Base-by-base conservation (phyloP, 495 filamentous ascomycete genomes). In the Hamigera avellanea region DNA sequence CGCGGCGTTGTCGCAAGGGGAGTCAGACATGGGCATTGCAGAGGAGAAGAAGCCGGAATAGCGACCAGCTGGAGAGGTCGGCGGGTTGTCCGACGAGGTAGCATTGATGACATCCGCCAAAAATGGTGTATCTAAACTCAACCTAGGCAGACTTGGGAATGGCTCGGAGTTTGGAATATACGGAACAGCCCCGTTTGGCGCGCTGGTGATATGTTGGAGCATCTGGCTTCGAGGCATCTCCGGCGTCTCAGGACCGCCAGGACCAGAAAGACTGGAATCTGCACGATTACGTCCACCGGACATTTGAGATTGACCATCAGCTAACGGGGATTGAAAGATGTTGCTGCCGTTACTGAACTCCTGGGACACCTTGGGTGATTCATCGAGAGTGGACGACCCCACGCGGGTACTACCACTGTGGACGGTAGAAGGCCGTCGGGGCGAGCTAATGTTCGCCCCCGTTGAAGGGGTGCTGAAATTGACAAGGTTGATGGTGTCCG, bases 1-100 rank as follows among this genome's bases (percentile, higher is more conserved):
- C 31, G 50, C 47, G 26, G 32, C 39, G 26, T 10, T 54, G 36
- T 48, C 57, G 26, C 43, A 54, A 19, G 62, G 67, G 12, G 42
- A 73, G 47, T 91, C 86, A 0, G 80, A 76, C 62, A 87, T 76
- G 2, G 85, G 84, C 63, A 93, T 75, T 9, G 86, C 85, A 6
- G 86, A 93, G 27, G 83, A 83, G 62, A 93, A 93, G 21, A 89
- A 61, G 12, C 75, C 79, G 0, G 83, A 86, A 43, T 61, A 66
- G 27, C 61, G 59, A 21, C 53, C 57, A 15, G 42, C 42, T 2
- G 62, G 53, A 3, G 59, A 52, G 3, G 49, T 33, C 4, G 59
- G 55, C 1, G 39, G 40, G 23, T 54, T 51, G 8, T 54, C 30
- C 3, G 30, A n/a, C 29, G 36, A 29, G 13, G 12, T 28, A 7